These are phyloP conservation scores for Neofusicoccum cordaticola DNA, from an alignment of 2,329 filamentous ascomycete species.

Conservation along the genomic window DNA sequence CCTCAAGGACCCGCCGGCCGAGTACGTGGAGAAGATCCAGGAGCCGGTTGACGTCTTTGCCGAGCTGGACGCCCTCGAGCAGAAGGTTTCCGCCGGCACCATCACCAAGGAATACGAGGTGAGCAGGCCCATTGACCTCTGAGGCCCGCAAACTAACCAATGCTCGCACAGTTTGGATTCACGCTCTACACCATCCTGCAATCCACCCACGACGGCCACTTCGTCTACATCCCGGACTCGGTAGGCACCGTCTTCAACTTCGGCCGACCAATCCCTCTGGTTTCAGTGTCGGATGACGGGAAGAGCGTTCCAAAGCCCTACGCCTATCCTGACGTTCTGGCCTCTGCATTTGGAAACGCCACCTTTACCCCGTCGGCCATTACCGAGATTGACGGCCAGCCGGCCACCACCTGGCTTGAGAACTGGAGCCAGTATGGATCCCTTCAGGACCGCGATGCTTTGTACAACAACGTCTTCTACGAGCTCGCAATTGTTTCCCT, in stretches of 20 bases:
- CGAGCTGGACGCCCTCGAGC: slow-evolving; percentile 39
- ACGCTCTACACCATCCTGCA: slow-evolving; percentile 55
- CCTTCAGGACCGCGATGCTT: slow-evolving; percentile 57
- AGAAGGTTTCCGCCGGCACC: slow-evolving; percentile 34
- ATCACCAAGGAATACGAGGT: slow-evolving; percentile 41
- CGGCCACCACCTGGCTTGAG: slow-evolving; percentile 50
- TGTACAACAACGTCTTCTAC: slow-evolving; percentile 51
- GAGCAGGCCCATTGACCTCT: background rate
- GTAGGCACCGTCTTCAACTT: slow-evolving; percentile 52
- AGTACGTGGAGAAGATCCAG: slow-evolving; percentile 48
- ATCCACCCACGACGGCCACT: slow-evolving; percentile 64
- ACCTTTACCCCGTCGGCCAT: slow-evolving; percentile 51
- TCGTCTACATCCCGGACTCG: slow-evolving; percentile 53
- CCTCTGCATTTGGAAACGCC: slow-evolving; percentile 42
- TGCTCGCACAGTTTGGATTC: slow-evolving; percentile 36
- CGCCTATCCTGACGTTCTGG: slow-evolving; percentile 47
- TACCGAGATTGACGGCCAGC: slow-evolving; percentile 54
- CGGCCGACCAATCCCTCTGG: slow-evolving; percentile 49
- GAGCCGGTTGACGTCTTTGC: slow-evolving; percentile 43
- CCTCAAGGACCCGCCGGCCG: slow-evolving; percentile 44
- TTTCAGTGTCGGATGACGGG: slow-evolving; percentile 63
- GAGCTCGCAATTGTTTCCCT: slow-evolving; percentile 44
- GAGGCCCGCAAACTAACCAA: background rate
- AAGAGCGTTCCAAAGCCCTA: slow-evolving; percentile 57
- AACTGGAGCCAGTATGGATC: slow-evolving; percentile 47